Conservation (phyloP, 2,329 filamentous ascomycete species). For the Colletotrichum gloeosporioides region DNA sequence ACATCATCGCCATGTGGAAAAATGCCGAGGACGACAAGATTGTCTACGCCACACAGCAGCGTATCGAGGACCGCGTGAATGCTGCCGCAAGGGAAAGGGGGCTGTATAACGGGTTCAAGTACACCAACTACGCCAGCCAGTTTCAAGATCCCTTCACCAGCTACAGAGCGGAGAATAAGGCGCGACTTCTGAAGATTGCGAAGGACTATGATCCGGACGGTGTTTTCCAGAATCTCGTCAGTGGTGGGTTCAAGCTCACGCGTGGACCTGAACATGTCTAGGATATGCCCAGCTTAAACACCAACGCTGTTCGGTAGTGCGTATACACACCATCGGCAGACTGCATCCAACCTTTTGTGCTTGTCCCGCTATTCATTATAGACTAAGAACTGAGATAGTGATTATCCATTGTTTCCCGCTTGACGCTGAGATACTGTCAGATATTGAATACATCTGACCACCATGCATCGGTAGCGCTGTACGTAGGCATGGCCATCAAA, state of each 20-base stretch:
- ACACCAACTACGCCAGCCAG: constrained; percentile 51
- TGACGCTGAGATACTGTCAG: neutral
- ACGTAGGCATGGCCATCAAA: neutral
- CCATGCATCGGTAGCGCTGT: neutral
- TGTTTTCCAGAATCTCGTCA: constrained; percentile 40
- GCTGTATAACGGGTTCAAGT: constrained; percentile 42
- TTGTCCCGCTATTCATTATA: too few relatives aligned
- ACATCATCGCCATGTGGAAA: constrained; percentile 30
- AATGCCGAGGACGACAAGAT: constrained; percentile 36
- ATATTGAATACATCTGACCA: neutral
- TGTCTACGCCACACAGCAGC: constrained; percentile 30
- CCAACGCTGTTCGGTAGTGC: neutral
- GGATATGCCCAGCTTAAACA: rapidly evolving
- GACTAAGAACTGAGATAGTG: rapidly evolving
- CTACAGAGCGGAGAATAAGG: constrained; percentile 45
- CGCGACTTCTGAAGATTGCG: constrained; percentile 31
- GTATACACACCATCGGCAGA: neutral
- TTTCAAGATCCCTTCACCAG: constrained; percentile 38
- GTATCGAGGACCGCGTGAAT: constrained; percentile 30
- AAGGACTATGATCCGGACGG: constrained; percentile 42
- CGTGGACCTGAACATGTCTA: neutral
- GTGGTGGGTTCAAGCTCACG: constrained; percentile 44
- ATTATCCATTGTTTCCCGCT: neutral
- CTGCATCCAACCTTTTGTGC: rapidly evolving
- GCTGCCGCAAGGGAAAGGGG: constrained; percentile 33